Evolutionary conservation across 2,329 filamentous ascomycete species (phyloP), one percentile per base, ranked within the genome.

Genomic region (Graphilbum sp.): DNA sequence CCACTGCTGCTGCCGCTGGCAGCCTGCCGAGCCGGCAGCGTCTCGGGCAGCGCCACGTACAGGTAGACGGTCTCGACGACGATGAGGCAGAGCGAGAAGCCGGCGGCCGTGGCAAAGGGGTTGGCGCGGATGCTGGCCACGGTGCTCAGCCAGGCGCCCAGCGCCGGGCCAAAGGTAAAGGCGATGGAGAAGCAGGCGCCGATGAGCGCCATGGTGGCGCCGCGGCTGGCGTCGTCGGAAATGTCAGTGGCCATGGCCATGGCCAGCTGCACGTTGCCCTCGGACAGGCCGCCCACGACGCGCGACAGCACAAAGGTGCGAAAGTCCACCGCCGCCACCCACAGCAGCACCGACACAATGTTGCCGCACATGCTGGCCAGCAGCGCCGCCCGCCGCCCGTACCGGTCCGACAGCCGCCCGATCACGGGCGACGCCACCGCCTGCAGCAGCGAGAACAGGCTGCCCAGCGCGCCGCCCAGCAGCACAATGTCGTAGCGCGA

Each of bases 211-310:
- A 98, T 95, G 32, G 90, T 95, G 17, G 84, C 76, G 18, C 88
- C 85, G 21, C 90, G 75, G 51, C 79, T 80, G 41, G 72, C 69
- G 48, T 88, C 80, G 50, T 92, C 86, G 32, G 84, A 93, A 47
- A 98, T 87, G 55, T 98, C 90, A 30, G 88, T 90, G 16, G 90
- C 90, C 55, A 98, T 96, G 32, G 90, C 88, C 45, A 88, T 90
- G 5, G 90, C 88, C 13, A 98, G 68, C 62, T 98, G 90, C 3
- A 98, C 83, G 50, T 98, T 98, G 45, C 90, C 90, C 62, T 98
- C 90, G 40, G 87, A 95, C 46, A 98, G 60, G 0, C 90, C 90
- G 19, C 90, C 90, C 1, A 98, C 83, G 2, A 98, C 62, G 36
- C 90, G 76, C 49, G 85, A 93, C n/a, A 86, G 82, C 23, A 98